These are phyloP conservation scores for Auricularia heimuer DNA, from an alignment of 768 basidiomycete species.

Conservation along the genomic window DNA sequence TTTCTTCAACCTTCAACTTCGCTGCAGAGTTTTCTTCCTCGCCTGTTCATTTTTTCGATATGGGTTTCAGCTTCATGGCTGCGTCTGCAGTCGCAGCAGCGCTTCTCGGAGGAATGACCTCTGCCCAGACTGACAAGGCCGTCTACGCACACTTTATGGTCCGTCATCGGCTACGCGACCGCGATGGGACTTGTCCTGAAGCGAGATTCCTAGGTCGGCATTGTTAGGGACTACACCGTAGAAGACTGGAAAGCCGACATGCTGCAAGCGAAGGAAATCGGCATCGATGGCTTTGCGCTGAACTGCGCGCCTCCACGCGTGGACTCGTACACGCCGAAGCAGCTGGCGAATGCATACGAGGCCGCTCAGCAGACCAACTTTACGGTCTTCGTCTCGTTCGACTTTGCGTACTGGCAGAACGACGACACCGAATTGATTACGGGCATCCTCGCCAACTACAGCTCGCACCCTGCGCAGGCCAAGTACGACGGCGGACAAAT, in stretches of 20 bases:
- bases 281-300: constrained; percentile 1
- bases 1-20: neutral
- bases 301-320: constrained; percentile 1
- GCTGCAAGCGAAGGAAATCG: neutral
- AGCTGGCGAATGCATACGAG: neutral
- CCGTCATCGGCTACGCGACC: neutral
- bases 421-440: neutral
- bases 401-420: constrained; percentile 3
- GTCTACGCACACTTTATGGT: constrained; percentile 1
- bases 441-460: constrained; percentile 2
- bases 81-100: neutral
- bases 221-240: neutral
- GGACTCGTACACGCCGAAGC: constrained; percentile 1
- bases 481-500: neutral
- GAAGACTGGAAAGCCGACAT: constrained; percentile 1
- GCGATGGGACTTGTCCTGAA: neutral
- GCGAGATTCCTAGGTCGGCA: neutral
- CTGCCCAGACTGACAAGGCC: neutral
- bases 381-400: neutral
- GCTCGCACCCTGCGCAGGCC: neutral
- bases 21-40: neutral
- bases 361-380: neutral
- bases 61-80: neutral
- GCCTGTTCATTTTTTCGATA: neutral
- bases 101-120: neutral